Conservation (phyloP, 257 asterid species). For the Echium plantagineum region DNA sequence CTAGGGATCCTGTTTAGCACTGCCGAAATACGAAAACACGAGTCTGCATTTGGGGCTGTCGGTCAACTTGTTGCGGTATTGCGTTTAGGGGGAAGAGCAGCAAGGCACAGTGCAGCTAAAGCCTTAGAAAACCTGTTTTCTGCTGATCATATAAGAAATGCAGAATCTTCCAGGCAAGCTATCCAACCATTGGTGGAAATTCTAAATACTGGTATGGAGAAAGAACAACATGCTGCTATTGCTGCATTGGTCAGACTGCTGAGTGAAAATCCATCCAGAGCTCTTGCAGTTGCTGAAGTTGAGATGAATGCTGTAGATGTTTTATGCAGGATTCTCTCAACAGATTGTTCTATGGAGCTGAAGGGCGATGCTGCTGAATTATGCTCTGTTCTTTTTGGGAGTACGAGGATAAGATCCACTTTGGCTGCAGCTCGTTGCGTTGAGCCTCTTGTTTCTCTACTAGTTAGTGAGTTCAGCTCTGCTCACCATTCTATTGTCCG, state of each 20-base stretch:
- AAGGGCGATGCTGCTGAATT: constrained; percentile 95
- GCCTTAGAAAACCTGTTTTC: constrained; percentile 91
- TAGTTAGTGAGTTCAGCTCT: constrained; percentile 63
- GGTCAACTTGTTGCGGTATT: constrained; percentile 91
- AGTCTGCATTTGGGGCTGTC: constrained; percentile 93
- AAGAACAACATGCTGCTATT: constrained; percentile 98
- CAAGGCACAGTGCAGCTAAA: constrained; percentile 94
- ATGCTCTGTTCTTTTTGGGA: constrained; percentile 80
- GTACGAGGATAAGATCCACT: constrained; percentile 85
- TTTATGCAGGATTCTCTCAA: constrained; percentile 75
- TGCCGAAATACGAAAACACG: constrained; percentile 90
- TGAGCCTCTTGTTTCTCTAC: constrained; percentile 90
- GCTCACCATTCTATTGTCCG: constrained; percentile 82
- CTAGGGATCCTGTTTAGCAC: constrained; percentile 88
- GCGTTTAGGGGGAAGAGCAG: constrained; percentile 96
- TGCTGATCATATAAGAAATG: constrained; percentile 90
- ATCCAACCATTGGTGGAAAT: constrained; percentile 95
- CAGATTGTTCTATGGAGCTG: constrained; percentile 77
- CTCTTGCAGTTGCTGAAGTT: constrained; percentile 89
- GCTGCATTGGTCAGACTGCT: constrained; percentile 86
- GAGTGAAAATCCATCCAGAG: constrained; percentile 83
- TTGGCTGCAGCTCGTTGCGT: constrained; percentile 92
- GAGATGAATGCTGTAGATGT: constrained; percentile 97
- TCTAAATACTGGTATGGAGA: constrained; percentile 83
- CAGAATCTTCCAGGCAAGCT: constrained; percentile 93